These are phyloP conservation scores for Irpex sp. DNA, from an alignment of 1,284 basidiomycete genomes.

Conservation along the genomic window DNA sequence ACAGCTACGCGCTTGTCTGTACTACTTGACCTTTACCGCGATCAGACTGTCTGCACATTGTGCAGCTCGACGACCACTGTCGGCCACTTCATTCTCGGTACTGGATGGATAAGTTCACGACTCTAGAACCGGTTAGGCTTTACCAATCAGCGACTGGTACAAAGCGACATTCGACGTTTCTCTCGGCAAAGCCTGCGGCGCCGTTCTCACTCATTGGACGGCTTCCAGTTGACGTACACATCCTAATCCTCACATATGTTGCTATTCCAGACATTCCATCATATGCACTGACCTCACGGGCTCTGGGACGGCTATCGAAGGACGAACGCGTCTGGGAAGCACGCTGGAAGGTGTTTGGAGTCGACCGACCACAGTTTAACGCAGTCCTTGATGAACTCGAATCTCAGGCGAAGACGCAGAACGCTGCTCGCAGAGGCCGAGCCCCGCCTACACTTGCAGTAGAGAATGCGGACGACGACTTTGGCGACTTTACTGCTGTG, in stretches of 20 bases:
- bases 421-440: constrained; percentile 32
- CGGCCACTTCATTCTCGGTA: not conserved
- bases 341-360: constrained; percentile 60
- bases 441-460: constrained; percentile 56
- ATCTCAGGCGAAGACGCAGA: constrained; percentile 31
- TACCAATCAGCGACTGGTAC: constrained; percentile 38
- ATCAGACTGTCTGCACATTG: not conserved
- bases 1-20: not conserved
- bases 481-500: constrained; percentile 80
- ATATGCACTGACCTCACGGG: constrained; percentile 66
- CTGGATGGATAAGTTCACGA: constrained; percentile 76
- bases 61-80: not conserved
- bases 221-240: constrained; percentile 75
- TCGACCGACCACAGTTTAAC: constrained; percentile 42
- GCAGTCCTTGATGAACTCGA: constrained; percentile 65
- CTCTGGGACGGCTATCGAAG: constrained; percentile 58
- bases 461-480: constrained; percentile 67
- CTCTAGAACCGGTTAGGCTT: constrained; percentile 74
- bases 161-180: constrained; percentile 17
- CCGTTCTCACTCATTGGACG: constrained; percentile 58
- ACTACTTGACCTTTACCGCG: not conserved
- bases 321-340: constrained; percentile 77
- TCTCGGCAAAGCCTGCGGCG: constrained; percentile 32
- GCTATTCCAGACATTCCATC: constrained; percentile 77
- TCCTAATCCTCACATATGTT: constrained; percentile 67